phyloP scores from a whole-genome alignment of 371 early-diverging fungal species.

The Rhizomucor pusillus region DNA sequence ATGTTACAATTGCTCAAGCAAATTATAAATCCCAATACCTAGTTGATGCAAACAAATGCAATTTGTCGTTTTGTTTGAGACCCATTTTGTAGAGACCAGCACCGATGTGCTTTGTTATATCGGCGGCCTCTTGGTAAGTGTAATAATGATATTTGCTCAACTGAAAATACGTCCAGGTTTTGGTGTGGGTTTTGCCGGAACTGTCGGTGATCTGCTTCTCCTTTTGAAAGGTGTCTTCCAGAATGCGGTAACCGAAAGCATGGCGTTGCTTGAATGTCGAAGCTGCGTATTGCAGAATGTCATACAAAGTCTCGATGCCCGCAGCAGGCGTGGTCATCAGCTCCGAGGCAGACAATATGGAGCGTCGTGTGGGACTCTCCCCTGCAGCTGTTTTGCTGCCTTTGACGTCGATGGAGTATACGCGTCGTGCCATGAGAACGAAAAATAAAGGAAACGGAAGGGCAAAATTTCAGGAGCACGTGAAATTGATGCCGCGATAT shows the following conservation, averaged over 20 bases:
- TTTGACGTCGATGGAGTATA: too few species aligned
- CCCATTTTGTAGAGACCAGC: conserved; percentile 71
- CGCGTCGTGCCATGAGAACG: too few species aligned
- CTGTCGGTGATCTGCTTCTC: conserved; percentile 73
- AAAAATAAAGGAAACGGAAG: too few species aligned
- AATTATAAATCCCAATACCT: conserved; percentile 48
- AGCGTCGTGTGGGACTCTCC: conserved; percentile 51
- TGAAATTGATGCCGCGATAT: too few species aligned
- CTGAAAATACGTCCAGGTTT: conserved; percentile 83
- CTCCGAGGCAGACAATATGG: conserved; percentile 50
- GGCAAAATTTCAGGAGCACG: too few species aligned
- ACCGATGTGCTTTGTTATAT: conserved; percentile 50
- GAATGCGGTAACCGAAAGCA: conserved; percentile 67
- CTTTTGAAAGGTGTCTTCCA: conserved; percentile 66
- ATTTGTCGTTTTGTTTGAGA: conserved; percentile 53
- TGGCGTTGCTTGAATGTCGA: conserved; percentile 42
- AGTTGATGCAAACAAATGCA: conserved; percentile 76
- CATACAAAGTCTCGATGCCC: conserved; percentile 66
- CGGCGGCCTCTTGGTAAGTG: conserved; percentile 60
- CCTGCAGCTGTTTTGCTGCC: too few species aligned
- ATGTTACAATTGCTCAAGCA: neutral
- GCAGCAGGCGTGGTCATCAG: conserved; percentile 52
- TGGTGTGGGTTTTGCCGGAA: conserved; percentile 62
- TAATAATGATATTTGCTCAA: conserved; percentile 66
- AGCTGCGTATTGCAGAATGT: conserved; percentile 58